These are phyloP conservation scores for Gyromitra esculenta DNA, from an alignment of 2,329 filamentous ascomycete genomes.

Conservation along the genomic window DNA sequence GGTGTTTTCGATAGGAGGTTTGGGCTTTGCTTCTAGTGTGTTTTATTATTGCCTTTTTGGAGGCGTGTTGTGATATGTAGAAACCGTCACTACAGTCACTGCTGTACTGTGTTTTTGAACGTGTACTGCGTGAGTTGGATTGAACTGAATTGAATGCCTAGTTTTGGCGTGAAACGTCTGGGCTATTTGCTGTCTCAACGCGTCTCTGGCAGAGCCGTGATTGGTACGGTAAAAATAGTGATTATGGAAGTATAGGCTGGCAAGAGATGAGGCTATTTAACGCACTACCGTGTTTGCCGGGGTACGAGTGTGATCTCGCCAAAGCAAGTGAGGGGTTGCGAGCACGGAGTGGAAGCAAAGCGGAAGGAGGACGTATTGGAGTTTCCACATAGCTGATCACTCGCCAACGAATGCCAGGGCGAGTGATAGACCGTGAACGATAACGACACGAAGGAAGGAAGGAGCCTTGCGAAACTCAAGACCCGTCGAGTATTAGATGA, in stretches of 20 bases:
- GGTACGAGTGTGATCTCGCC: background rate
- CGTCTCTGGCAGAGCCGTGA: too few relatives aligned
- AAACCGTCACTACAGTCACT: background rate
- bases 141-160: too few relatives aligned
- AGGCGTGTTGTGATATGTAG: background rate
- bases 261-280: too few relatives aligned
- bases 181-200: too few relatives aligned
- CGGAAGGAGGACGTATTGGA: background rate
- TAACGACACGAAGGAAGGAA: background rate
- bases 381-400: background rate
- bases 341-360: background rate
- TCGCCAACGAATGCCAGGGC: background rate
- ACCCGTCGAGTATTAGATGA: too few relatives aligned
- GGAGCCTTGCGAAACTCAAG: too few relatives aligned
- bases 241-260: too few relatives aligned
- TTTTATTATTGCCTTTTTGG: conserved; percentile 3
- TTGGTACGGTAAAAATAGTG: too few relatives aligned
- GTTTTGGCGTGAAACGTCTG: too few relatives aligned
- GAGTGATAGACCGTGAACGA: background rate
- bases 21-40: background rate
- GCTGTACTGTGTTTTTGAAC: background rate
- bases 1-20: conserved; percentile 3
- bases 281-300: too few relatives aligned
- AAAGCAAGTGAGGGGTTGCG: background rate
- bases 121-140: too few relatives aligned